Evolutionary conservation across 148 eudicot species (phyloP), one percentile per base, ranked within the genome.

Genomic region (Silene uniflora): DNA sequence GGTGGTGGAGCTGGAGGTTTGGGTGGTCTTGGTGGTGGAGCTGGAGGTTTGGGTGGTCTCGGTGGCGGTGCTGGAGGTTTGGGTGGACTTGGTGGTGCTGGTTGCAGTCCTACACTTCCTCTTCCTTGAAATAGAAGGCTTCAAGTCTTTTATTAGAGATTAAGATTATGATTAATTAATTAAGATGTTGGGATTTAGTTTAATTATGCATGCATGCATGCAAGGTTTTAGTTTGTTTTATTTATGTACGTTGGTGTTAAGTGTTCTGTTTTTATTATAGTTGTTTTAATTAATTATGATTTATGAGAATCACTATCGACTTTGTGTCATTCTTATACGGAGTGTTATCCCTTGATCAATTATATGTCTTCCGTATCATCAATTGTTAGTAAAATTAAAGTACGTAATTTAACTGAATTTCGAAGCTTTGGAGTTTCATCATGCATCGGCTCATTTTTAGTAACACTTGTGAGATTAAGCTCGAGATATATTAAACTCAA

Each of bases 51-150:
- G 44, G 44, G 44, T 25, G 80, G 80, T 0, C 14, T 29, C 2
- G 80, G 71, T 6, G 64, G 9, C 9, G 44, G 44, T 2, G 44
- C 44, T 39, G 44, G 44, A 39, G 44, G 75, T 21, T 5, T 27
- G 3, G 76, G 68, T 62, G 68, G 80, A 0, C 14, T 29, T 2
- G 80, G 44, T 42, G 77, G 72, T 25, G 78, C 72, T 66, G 69
- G 58, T 16, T 55, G 63, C 14, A 39, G 13, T 35, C 72, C 73
- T 69, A 5, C 67, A 13, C 67, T 73, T n/a, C 75, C 75, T 32
- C 60, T 77, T 63, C 80, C 80, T 71, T 77, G 52, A 78, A 29
- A 7, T n/a, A 1, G 0, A 39, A 39, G 44, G 44, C 4, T 44
- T 56, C 18, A 13, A 4, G n/a, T n/a, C n/a, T n/a, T 52, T 18